Evolutionary conservation across 768 basidiomycete genomes (phyloP), one percentile per base, ranked within the genome.

Genomic region (Psilocybe subaeruginosa): DNA sequence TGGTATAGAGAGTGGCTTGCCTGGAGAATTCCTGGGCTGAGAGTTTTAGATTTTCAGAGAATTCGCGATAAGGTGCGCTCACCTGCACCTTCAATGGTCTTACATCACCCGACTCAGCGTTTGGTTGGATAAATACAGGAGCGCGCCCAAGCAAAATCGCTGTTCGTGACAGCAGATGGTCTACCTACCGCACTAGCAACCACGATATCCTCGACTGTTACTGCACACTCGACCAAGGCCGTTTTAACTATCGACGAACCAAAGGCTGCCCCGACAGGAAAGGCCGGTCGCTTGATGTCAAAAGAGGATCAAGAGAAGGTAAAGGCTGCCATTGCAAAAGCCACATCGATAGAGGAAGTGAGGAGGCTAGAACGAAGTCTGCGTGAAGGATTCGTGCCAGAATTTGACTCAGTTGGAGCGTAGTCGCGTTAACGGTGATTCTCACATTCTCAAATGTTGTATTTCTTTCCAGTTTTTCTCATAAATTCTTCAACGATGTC

Each of bases 1-100:
- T 93, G 91, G 87, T 97, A 96, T 81, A 91, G 93, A 80, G 92
- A 94, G 80, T 97, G 94, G 94, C 86, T 95, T 81, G 87, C 92
- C 68, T 94, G 87, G 86, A 87, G 89, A 79, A 82, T 94, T 81
- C 87, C 90, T 75, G 83, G 85, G 72, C 84, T 97, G 72, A 88
- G 95, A 84, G 91, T 94, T 78, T 82, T 97, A 72, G 94, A 97
- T 85, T 97, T 93, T 78, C 91, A 94, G 83, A 88, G 94, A 78
- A 92, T 97, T 70, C 88, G 91, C 74, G 93, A 95, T 76, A 94
- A 95, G 87, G 94, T 95, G 80, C 81, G 89, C 79, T 76, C 74
- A 77, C 74, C 74, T 70, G 74, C 76, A 73, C 75, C 74, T 67
- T 68, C 33, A 56, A 70, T 62, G 39, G 54, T 56, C 61, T 54